Conservation (phyloP, 495 filamentous ascomycete genomes). For the Darksidea phi region DNA sequence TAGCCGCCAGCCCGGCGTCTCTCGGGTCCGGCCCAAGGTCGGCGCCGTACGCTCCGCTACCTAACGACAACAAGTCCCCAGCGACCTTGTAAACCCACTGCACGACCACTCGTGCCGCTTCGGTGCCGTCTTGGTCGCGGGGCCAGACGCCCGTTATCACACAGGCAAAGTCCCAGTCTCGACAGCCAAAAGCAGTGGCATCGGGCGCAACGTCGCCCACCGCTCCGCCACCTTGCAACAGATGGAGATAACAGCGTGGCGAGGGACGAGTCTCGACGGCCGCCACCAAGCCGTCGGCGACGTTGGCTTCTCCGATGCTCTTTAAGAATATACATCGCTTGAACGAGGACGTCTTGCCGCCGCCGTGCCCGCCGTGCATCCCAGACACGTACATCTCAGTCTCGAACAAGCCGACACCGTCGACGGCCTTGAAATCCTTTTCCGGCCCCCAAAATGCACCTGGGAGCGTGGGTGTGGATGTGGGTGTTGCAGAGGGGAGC, state of each 20-base stretch:
- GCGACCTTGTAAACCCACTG: conserved; percentile 60
- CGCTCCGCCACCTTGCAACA: conserved; percentile 60
- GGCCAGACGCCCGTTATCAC: conserved; percentile 64
- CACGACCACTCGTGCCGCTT: conserved; percentile 46
- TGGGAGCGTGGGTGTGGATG: conserved; percentile 37
- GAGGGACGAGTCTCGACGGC: conserved; percentile 55
- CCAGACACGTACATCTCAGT: conserved; percentile 61
- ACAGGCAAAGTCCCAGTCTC: conserved; percentile 65
- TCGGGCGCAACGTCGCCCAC: conserved; percentile 49
- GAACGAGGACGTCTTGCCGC: conserved; percentile 62
- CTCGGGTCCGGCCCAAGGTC: conserved; percentile 64
- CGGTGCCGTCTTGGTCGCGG: conserved; percentile 55
- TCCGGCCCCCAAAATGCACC: conserved; percentile 37
- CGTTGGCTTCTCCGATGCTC: conserved; percentile 45
- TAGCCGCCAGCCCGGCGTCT: conserved; percentile 53
- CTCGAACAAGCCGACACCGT: conserved; percentile 57
- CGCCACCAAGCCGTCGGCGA: conserved; percentile 47
- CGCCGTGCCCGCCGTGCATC: conserved; percentile 60
- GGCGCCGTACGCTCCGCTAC: conserved; percentile 57
- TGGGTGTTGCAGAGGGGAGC: conserved; percentile 33
- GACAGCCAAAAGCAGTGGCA: conserved; percentile 61
- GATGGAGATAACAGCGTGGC: conserved; percentile 61
- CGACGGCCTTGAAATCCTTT: conserved; percentile 43
- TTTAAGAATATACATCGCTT: conserved; percentile 65
- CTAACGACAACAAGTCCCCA: conserved; percentile 50